Evolutionary conservation across 305 asterid species (phyloP).

Genomic region (Striga hermonthica): DNA sequence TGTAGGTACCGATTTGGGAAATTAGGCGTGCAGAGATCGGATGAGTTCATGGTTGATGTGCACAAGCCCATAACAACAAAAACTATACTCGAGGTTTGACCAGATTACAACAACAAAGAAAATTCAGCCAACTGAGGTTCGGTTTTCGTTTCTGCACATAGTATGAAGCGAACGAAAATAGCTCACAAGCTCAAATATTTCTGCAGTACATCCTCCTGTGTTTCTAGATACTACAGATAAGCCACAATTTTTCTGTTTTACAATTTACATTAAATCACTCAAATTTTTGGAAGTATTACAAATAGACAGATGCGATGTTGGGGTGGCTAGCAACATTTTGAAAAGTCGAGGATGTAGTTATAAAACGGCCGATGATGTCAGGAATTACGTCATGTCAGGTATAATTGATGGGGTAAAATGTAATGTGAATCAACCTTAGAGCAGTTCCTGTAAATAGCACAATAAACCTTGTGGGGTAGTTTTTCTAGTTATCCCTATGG

Average conservation of each 20-base stretch:
- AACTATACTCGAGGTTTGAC: not conserved
- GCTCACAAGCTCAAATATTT: too few relatives aligned
- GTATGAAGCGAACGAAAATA: too few relatives aligned
- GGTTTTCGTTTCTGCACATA: too few relatives aligned
- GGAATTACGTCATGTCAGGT: not conserved
- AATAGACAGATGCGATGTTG: not conserved
- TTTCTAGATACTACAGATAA: too few relatives aligned
- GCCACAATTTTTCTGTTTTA: too few relatives aligned
- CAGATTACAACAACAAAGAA: not conserved
- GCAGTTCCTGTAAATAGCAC: not conserved
- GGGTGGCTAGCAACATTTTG: not conserved
- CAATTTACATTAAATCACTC: not conserved
- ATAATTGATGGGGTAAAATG: too few relatives aligned
- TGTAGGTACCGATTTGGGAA: conserved; percentile 32
- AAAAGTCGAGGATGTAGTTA: not conserved
- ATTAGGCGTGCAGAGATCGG: conserved; percentile 17
- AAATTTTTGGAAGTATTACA: not conserved
- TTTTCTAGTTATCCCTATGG: not conserved
- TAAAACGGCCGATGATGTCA: not conserved
- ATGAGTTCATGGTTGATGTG: not conserved
- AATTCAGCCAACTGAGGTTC: too few relatives aligned
- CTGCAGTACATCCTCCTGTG: too few relatives aligned
- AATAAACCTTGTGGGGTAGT: not conserved
- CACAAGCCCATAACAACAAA: not conserved
- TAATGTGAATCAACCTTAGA: too few relatives aligned